Conservation (phyloP, 139 green algal species). For the Chlorella vulgaris region DNA sequence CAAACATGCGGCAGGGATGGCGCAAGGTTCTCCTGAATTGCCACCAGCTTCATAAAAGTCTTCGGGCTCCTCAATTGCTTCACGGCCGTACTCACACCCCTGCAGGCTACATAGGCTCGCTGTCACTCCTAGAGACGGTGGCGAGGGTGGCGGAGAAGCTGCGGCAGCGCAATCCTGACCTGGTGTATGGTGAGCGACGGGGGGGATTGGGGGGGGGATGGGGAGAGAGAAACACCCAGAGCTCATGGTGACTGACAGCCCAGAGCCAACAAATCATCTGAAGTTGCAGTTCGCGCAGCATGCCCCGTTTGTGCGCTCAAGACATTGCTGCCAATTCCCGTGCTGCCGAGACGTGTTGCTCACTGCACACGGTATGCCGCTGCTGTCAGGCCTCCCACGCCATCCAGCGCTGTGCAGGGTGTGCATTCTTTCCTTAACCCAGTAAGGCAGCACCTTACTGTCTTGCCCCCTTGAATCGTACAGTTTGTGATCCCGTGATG, state of each 20-base stretch:
- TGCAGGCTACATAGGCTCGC: slow-evolving; percentile 89
- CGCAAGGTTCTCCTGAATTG: not conserved
- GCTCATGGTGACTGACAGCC: no score
- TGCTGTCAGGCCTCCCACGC: not conserved
- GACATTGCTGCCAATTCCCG: no score
- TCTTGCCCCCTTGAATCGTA: no score
- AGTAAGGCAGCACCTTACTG: no score
- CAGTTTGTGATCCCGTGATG: slow-evolving; percentile 96
- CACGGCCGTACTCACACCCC: no score
- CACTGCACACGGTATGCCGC: no score
- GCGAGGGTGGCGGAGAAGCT: slow-evolving; percentile 65
- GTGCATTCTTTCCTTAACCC: no score
- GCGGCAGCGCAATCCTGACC: slow-evolving; percentile 59
- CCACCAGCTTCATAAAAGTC: no score
- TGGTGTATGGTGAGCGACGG: slow-evolving; percentile 64
- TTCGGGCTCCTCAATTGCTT: no score
- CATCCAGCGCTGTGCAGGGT: not conserved
- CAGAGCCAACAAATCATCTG: not conserved
- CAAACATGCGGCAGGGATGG: no score
- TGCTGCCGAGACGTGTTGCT: no score
- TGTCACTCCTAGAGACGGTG: slow-evolving; percentile 78
- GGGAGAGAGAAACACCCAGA: no score
- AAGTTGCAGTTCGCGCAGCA: not conserved
- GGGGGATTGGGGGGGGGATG: not conserved
- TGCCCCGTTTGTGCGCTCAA: not conserved